A percentile compares a stretch with the other conserved stretches of the same genome.
These are phyloP conservation scores for Penicillium cosmopolitanum DNA, from an alignment of 495 filamentous ascomycete genomes.

Conservation along the genomic window DNA sequence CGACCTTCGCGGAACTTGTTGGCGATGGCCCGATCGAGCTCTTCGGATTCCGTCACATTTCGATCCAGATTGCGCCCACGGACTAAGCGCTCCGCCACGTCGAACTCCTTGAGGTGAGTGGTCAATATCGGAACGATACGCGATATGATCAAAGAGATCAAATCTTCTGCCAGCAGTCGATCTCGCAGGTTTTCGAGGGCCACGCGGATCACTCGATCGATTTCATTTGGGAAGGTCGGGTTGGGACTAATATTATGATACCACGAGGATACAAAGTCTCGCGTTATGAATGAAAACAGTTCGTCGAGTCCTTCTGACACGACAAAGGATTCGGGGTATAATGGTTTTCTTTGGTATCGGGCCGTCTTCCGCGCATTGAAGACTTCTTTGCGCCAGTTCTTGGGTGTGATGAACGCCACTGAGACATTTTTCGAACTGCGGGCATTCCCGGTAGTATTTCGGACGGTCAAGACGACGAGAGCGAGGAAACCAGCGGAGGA, in stretches of 20 bases:
- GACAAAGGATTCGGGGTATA: conserved; percentile 77
- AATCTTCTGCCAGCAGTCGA: conserved; percentile 69
- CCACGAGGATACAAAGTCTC: conserved; percentile 90
- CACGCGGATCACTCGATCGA: conserved; percentile 76
- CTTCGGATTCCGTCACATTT: conserved; percentile 93
- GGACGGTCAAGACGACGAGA: conserved; percentile 64
- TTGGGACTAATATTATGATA: conserved; percentile 83
- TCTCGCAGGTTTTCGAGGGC: conserved; percentile 73
- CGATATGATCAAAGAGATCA: conserved; percentile 78
- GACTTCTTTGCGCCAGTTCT: conserved; percentile 70
- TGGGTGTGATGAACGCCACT: conserved; percentile 63
- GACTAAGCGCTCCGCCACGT: conserved; percentile 84
- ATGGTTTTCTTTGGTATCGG: conserved; percentile 56
- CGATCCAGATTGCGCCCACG: conserved; percentile 84
- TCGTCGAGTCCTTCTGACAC: conserved; percentile 83
- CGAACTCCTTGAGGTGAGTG: conserved; percentile 87
- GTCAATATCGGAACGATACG: conserved; percentile 87
- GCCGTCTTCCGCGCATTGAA: conserved; percentile 56
- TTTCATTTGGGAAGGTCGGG: conserved; percentile 78
- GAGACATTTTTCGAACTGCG: conserved; percentile 32
- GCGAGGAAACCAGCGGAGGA: conserved; percentile 55
- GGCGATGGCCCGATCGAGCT: conserved; percentile 92
- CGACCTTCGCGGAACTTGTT: conserved; percentile 88
- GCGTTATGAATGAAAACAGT: conserved; percentile 72
- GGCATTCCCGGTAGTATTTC: conserved; percentile 41